Evolutionary conservation across 1,284 basidiomycete species (phyloP).

Genomic region (Trichosporon ovoides): DNA sequence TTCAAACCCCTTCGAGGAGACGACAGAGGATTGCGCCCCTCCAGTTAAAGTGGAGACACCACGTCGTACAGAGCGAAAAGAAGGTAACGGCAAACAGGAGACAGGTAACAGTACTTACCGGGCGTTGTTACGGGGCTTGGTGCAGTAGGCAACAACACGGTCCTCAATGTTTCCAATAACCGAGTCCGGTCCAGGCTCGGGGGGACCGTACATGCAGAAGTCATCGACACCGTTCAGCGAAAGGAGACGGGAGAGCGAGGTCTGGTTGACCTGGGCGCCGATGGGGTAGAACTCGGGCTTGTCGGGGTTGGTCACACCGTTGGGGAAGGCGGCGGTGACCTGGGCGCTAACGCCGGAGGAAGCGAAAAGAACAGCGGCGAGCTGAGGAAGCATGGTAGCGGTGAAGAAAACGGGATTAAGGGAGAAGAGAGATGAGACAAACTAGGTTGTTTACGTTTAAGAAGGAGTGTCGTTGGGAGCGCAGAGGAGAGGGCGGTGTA

Average conservation of each 20-base stretch:
- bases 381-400: slow-evolving; percentile 13
- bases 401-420: not conserved
- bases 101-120: slow-evolving; percentile 34
- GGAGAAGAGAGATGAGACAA: not conserved
- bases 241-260: slow-evolving; percentile 42
- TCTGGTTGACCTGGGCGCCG: slow-evolving; percentile 45
- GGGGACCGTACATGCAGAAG: slow-evolving; percentile 47
- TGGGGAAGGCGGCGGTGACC: slow-evolving; percentile 41
- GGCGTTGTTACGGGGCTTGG: slow-evolving; percentile 38
- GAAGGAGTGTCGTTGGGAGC: not conserved
- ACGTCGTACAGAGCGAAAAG: not conserved
- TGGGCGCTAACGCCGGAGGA: slow-evolving; percentile 12
- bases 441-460: slow-evolving; percentile 1
- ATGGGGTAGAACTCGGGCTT: slow-evolving; percentile 35
- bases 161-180: slow-evolving; percentile 46
- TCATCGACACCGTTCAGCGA: slow-evolving; percentile 47
- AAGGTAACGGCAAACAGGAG: no score
- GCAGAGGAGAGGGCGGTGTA: not conserved
- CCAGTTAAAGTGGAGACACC: no score
- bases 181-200: slow-evolving; percentile 34
- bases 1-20: no score
- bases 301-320: slow-evolving; percentile 47
- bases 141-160: slow-evolving; percentile 43
- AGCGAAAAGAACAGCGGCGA: slow-evolving; percentile 15
- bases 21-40: no score